Percentiles rank a stretch among this genome's conserved stretches.
Conservation (phyloP, 1,284 basidiomycete species). For the Golubevia sp. region DNA sequence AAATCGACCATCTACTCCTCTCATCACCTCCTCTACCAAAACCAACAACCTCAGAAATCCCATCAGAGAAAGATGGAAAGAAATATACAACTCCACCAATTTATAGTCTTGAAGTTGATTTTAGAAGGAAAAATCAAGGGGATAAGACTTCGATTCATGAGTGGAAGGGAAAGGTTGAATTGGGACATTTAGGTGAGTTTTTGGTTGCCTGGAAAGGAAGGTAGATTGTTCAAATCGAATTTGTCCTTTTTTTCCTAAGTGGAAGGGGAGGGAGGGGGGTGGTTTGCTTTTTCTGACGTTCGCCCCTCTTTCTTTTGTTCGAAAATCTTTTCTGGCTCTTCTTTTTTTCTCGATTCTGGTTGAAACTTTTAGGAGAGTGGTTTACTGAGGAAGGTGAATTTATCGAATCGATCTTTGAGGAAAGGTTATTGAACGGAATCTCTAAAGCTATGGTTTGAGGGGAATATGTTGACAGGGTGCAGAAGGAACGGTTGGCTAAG, state of each 20-base stretch:
- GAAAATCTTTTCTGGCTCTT: not conserved
- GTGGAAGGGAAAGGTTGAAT: conserved; percentile 23
- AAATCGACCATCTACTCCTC: conserved; percentile 38
- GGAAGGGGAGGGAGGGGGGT: too few relatives aligned
- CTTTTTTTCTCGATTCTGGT: not conserved
- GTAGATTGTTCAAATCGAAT: conserved; percentile 42
- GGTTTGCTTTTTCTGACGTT: not conserved
- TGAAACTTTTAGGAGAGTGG: conserved; percentile 43
- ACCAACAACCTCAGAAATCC: conserved; percentile 10
- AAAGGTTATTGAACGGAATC: conserved; percentile 33
- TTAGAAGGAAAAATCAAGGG: conserved; percentile 30
- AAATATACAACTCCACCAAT: conserved; percentile 35
- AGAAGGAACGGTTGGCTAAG: too few relatives aligned
- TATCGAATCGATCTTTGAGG: conserved; percentile 34
- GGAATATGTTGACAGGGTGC: too few relatives aligned
- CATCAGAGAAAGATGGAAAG: conserved; percentile 20
- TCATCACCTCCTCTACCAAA: conserved; percentile 31
- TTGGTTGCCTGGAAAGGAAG: conserved; percentile 56
- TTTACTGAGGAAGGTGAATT: conserved; percentile 57
- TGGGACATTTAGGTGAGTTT: conserved; percentile 52
- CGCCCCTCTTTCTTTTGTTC: not conserved
- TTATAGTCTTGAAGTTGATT: conserved; percentile 38
- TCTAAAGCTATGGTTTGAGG: conserved; percentile 26
- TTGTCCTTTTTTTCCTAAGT: too few relatives aligned
- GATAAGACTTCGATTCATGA: conserved; percentile 22